phyloP scores from a whole-genome alignment of 352 stramenopile genomes.

The Aphanomyces invadans region DNA sequence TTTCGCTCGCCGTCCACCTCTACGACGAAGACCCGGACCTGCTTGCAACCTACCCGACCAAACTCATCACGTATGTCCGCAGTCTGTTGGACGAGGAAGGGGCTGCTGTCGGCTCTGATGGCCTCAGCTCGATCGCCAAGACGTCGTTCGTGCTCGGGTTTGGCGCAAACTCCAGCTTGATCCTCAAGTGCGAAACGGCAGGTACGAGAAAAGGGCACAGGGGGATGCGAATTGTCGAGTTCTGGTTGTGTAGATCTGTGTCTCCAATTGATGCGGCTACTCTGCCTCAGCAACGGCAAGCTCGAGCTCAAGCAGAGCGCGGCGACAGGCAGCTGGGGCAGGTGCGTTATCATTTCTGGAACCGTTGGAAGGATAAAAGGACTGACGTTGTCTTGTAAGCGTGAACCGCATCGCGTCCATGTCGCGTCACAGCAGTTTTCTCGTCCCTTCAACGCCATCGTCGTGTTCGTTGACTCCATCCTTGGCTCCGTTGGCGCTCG shows the following conservation, averaged over 20 bases:
- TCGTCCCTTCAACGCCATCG: conserved; percentile 49
- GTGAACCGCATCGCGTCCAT: conserved; percentile 80
- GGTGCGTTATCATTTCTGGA: conserved; percentile 4
- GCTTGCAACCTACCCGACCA: conserved; percentile 67
- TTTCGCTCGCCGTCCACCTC: conserved; percentile 74
- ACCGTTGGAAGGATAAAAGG: too few relatives aligned
- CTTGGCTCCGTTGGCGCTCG: background rate
- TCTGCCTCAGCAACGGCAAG: conserved; percentile 79
- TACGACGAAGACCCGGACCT: conserved; percentile 85
- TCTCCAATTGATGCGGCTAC: conserved; percentile 80
- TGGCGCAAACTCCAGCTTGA: conserved; percentile 26
- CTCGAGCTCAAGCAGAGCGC: conserved; percentile 85
- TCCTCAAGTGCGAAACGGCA: conserved; percentile 74
- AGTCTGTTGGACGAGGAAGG: conserved; percentile 51
- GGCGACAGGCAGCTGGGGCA: conserved; percentile 67
- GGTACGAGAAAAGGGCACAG: too few relatives aligned
- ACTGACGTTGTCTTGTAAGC: too few relatives aligned
- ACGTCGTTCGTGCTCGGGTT: conserved; percentile 13
- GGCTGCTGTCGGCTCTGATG: conserved; percentile 26
- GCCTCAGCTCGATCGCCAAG: too few relatives aligned
- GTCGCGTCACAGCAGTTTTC: conserved; percentile 77
- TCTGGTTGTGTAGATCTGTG: conserved; percentile 78
- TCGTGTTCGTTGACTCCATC: conserved; percentile 7
- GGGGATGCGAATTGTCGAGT: too few relatives aligned
- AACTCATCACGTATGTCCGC: conserved; percentile 72